These are phyloP conservation scores for Nicotiana otophora DNA, from an alignment of 257 asterid genomes.

Conservation along the genomic window DNA sequence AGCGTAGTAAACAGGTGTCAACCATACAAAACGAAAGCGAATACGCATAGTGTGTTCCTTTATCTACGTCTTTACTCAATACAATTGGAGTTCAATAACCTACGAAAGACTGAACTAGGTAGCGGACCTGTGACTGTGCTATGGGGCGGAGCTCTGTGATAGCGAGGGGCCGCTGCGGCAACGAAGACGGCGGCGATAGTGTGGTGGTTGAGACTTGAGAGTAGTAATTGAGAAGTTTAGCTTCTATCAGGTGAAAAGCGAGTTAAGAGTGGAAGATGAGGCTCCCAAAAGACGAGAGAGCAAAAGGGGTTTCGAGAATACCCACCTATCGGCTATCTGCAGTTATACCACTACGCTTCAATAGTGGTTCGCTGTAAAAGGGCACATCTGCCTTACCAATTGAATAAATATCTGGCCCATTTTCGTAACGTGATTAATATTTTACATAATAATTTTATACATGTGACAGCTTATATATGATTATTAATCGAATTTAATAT, in stretches of 20 bases:
- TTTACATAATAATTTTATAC: too few relatives aligned
- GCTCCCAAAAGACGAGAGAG: background rate
- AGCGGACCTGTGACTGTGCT: background rate
- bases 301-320: constrained; percentile 20
- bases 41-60: background rate
- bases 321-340: background rate
- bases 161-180: background rate
- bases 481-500: too few relatives aligned
- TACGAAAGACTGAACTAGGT: background rate
- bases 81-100: background rate
- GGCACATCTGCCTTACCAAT: background rate
- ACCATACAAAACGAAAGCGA: background rate
- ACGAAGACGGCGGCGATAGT: background rate
- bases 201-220: background rate
- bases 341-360: background rate
- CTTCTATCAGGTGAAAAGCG: background rate
- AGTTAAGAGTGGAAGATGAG: constrained; percentile 13
- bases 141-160: background rate
- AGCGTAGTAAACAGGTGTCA: background rate
- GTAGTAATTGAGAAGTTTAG: background rate
- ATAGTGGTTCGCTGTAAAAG: constrained; percentile 3
- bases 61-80: too few relatives aligned
- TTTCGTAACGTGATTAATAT: background rate
- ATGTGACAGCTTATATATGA: too few relatives aligned
- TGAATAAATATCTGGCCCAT: constrained; percentile 3